Percentiles rank a stretch among this genome's conserved stretches.
Conservation (phyloP, 176 grass and related monocot genomes). For the Oryza meyeriana region DNA sequence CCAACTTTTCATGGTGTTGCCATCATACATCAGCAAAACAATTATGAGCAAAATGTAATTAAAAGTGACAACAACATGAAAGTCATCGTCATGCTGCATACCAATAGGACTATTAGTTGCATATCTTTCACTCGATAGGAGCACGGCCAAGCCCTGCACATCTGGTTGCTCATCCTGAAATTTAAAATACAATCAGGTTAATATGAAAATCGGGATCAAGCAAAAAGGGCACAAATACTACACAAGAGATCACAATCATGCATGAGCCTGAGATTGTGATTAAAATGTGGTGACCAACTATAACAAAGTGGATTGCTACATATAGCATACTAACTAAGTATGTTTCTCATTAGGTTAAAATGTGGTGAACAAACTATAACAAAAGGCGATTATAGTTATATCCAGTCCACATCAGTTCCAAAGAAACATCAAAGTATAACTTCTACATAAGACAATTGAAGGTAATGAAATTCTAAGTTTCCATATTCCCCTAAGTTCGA, state of each 20-base stretch:
- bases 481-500: neutral
- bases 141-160: slow-evolving; percentile 90
- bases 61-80: slow-evolving; percentile 19
- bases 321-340: neutral
- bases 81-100: slow-evolving; percentile 32
- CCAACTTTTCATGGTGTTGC: neutral
- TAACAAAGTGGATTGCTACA: neutral
- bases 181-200: slow-evolving; percentile 17
- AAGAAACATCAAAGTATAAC: neutral
- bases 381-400: neutral
- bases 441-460: neutral
- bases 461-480: neutral
- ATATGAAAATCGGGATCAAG: slow-evolving; percentile 27
- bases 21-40: slow-evolving; percentile 19
- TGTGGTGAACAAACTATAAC: neutral
- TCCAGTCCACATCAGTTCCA: neutral
- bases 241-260: neutral
- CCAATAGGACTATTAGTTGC: slow-evolving; percentile 94
- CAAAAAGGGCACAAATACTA: neutral
- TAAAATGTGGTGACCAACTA: neutral
- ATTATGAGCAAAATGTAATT: slow-evolving; percentile 9
- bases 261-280: neutral
- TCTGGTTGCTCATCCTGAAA: slow-evolving; percentile 96
- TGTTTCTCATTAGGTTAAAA: neutral
- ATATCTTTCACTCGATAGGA: slow-evolving; percentile 86